Base-by-base conservation (phyloP, 2,329 filamentous ascomycete species). In the Calonectria multiphialidica region DNA sequence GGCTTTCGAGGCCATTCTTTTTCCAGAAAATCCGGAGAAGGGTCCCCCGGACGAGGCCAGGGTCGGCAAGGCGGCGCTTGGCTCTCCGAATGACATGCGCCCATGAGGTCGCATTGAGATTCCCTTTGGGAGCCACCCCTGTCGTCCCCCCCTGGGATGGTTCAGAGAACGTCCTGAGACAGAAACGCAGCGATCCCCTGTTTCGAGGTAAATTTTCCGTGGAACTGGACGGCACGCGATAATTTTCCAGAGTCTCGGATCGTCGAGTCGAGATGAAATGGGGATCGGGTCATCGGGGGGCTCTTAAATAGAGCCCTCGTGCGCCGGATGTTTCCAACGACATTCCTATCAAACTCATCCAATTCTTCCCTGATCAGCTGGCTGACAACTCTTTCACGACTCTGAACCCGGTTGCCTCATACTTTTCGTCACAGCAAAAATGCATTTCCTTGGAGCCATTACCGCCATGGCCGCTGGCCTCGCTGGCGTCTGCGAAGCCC, bases 381-480 rank as follows among this genome's bases (percentile, higher is more conserved):
- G 68, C 63, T 49, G 63, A 71, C 42, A 13, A 49, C 16, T 25
- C 25, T 55, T 71, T 35, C 35, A 47, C 25, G n/a, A 42, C 28
- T 30, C 23, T n/a, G 42, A 37, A 40, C 59, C 21, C 16, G 30
- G 21, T 6, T 4, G 35, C 53, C 28, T 10, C 42, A 35, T 28
- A 59, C 18, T 33, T 9, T 6, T 49, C 28, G n/a, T 25, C 57
- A 61, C 42, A 23, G 6, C 7, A 49, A 68, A 40, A 23, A 75
- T 74, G 72, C 61, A 70, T 47, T 68, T 55, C 13, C 68, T 75
- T 28, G 45, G 72, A 25, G 30, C 70, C 21, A 55, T 75, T 44
- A 68, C 68, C 45, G 65, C 73, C 30, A 21, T 76, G 28, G 72
- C 69, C 18, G 73, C 71, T 49, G 68, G 66, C 68, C 61, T 76